Evolutionary conservation across 768 basidiomycete genomes (phyloP).

Genomic region (Royoungia palumana): DNA sequence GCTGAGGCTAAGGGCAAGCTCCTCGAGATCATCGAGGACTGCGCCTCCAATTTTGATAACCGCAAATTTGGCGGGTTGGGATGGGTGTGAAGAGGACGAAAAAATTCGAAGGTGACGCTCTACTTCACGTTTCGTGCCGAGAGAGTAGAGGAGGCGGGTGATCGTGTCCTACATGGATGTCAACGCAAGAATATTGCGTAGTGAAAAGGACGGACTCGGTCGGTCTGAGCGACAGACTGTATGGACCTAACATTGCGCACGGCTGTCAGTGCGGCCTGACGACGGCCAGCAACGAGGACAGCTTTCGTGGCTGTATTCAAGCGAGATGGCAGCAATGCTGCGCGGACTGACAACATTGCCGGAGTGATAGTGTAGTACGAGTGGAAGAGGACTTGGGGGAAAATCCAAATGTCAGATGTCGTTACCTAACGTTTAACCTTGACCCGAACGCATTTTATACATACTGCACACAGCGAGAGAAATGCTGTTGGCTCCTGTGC

Average conservation of each 20-base stretch:
- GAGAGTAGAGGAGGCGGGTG: conserved; percentile 91
- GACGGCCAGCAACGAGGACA: conserved; percentile 41
- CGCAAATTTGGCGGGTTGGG: conserved; percentile 91
- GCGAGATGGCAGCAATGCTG: conserved; percentile 20
- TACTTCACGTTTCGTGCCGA: conserved; percentile 96
- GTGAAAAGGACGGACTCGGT: conserved; percentile 49
- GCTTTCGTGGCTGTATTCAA: conserved; percentile 43
- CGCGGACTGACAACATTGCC: conserved; percentile 32
- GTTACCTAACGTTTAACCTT: too few relatives aligned
- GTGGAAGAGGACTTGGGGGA: not conserved
- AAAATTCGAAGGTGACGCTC: conserved; percentile 98
- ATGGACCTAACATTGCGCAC: conserved; percentile 44
- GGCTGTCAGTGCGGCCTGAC: conserved; percentile 40
- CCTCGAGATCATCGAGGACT: conserved; percentile 87
- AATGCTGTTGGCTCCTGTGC: conserved; percentile 23
- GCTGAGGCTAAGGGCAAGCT: conserved; percentile 91
- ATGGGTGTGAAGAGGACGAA: conserved; percentile 85
- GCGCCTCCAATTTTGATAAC: conserved; percentile 99
- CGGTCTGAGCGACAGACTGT: conserved; percentile 68
- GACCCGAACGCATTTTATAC: not conserved
- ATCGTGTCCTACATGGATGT: conserved; percentile 79
- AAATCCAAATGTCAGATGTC: too few relatives aligned
- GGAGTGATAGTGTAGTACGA: conserved; percentile 9
- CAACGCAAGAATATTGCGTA: not conserved
- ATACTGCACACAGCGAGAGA: not conserved